Base-by-base conservation (phyloP, 345 rosid species). In the Euclidium syriacum region DNA sequence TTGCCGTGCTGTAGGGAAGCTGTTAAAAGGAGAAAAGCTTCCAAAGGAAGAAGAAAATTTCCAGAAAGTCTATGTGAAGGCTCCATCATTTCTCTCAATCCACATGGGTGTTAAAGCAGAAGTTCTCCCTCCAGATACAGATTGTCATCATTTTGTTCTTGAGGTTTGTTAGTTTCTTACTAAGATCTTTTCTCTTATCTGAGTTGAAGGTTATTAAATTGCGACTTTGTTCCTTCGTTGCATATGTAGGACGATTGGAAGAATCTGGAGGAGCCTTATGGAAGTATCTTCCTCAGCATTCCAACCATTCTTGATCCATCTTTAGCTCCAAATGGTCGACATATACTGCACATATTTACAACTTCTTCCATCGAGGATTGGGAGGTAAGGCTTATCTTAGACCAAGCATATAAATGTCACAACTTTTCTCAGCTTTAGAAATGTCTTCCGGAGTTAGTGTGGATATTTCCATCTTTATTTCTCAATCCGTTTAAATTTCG, bases 51-150 rank as follows among this genome's bases (percentile, higher is more conserved):
- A 92, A 84, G 85, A 81, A 77, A 83, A 78, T 55, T 94, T 92
- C 70, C 96, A 89, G 75, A 80, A 85, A 70, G 79, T 79, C 52
- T 94, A 92, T 75, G 86, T 87, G 29, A 82, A 90, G 80, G 99
- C 99, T 61, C 97, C 99, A 15, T 94, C 99, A 38, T 94, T 94
- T 76, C 95, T 94, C 70, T 89, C 99, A 54, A 87, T 94, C 73
- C 99, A 90, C 77, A 80, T 94, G 87, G 99, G 95, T 72, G 95
- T 90, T 41, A 84, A 80, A 78, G 95, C 87, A 12, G 88, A 81
- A 43, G 82, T 84, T 78, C 84, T 94, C 20, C 96, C 96, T 47
- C 83, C 80, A 14, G 90, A 81, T 39, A 94, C 97, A 25, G 97
- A 89, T 71, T 94, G 99, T 70, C 97, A 94, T 65, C 97, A 89